Evolutionary conservation across 2,329 filamentous ascomycete species (phyloP).

Genomic region (Alternaria infectoria): DNA sequence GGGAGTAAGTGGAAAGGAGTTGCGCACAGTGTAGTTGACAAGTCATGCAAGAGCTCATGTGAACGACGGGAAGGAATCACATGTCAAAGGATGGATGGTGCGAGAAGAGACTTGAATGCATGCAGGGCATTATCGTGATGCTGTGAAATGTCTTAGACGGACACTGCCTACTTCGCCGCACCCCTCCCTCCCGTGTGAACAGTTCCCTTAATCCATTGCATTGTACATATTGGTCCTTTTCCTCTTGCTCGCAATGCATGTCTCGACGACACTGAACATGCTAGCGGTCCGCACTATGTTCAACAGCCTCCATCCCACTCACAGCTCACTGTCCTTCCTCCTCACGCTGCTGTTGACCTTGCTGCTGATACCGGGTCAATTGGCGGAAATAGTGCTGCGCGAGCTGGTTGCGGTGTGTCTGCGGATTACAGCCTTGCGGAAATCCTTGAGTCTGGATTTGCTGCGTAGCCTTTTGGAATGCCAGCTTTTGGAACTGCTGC

Average conservation of each 20-base stretch:
- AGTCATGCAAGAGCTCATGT: background rate
- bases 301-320: background rate
- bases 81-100: background rate
- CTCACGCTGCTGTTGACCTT: conserved; percentile 28
- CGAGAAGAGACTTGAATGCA: background rate
- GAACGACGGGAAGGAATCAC: background rate
- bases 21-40: background rate
- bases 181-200: background rate
- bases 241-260: background rate
- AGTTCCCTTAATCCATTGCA: background rate
- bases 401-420: conserved; percentile 33
- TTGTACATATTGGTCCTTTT: background rate
- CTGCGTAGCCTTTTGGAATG: conserved; percentile 41
- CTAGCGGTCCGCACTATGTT: background rate
- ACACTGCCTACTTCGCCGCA: background rate
- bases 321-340: background rate
- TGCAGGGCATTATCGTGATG: background rate
- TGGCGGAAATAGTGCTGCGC: conserved; percentile 33
- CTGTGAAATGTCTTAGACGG: background rate
- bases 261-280: background rate
- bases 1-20: background rate
- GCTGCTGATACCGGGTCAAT: conserved; percentile 32
- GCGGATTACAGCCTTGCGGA: conserved; percentile 33
- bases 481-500: conserved; percentile 39
- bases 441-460: conserved; percentile 43